Evolutionary conservation across 345 rosid genomes (phyloP), one percentile per base, ranked within the genome.

Genomic region (Citropsis articulata): DNA sequence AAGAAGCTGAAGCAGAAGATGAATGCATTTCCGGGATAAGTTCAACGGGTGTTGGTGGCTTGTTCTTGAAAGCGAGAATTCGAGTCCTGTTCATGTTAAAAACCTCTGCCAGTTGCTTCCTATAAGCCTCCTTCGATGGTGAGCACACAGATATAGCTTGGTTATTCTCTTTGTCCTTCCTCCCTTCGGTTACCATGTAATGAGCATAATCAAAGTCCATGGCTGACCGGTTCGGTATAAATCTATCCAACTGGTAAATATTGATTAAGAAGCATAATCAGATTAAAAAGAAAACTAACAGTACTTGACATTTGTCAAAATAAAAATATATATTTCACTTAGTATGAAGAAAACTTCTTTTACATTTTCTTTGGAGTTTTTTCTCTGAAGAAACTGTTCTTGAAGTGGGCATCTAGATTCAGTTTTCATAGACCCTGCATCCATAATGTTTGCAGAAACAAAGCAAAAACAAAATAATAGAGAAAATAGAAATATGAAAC

Each of bases 141-240:
- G 97, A 91, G 79, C 94, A 92, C 50, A 76, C 79, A 67, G 66
- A 77, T 80, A 1, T 78, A 0, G 69, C 30, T 1, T 79, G 57
- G 2, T 86, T 45, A 45, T 45, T 83, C 77, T 88, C 91, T 27
- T 90, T 86, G 10, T 75, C 87, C 78, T 85, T 92, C 50, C 59
- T 69, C 0, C 90, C 91, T 71, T 88, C 92, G 0, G 88, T 89
- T 13, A 90, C 75, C 85, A 91, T 91, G 80, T 65, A 91, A 72
- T 84, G 90, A 0, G 95, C 94, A 63, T 85, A 93, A 38, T 91
- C 96, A 40, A 88, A 81, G 76, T 93, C 90, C 88, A 91, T 93
- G 1, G 96, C 98, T 19, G 96, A 86, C 48, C 96, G 75, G 68
- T 91, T 93, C 0, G 98, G 94, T 22, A 93, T 93, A 69, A 91